Base-by-base conservation (phyloP, 192 early-diverging fungal species). In the Linnemannia hyalina region DNA sequence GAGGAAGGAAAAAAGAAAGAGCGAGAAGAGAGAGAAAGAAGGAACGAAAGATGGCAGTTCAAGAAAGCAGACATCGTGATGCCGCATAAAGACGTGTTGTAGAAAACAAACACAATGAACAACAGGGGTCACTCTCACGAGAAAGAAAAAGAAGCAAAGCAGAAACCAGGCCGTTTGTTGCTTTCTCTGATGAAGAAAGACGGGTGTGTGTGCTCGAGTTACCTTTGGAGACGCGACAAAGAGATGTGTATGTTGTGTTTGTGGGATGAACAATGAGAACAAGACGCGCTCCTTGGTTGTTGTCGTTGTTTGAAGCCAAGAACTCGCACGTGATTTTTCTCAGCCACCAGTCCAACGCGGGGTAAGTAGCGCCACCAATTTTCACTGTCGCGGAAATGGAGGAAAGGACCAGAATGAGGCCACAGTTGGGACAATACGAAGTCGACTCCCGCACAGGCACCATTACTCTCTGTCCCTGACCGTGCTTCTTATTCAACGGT, bases 151-250 rank as follows among this genome's bases (percentile, higher is more conserved):
- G 9, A 65, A 65, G 60, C 60, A 65, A 65, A 65, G 60, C 60
- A 32, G 60, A 65, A 26, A 32, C n/a, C 29, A 65, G 60, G 13
- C n/a, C n/a, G 9, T 60, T n/a, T 26, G 23, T n/a, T 8, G 1
- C 26, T 26, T 60, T n/a, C 60, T 15, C 22, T 23, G 60, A 32
- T 32, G 8, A 65, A 65, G 60, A 65, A 32, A n/a, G 2, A 29
- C 22, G 22, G 60, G 26, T 65, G 60, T 65, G 60, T 65, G 60
- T 65, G 60, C 60, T 32, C 60, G 26, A 65, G 29, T 65, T 65
- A 65, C 60, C 60, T 65, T 32, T 65, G 60, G 26, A 65, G 60
- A 32, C 29, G 60, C 60, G 60, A 35, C 60, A 60, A 60, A 60
- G 57, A 60, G 57, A 52, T 18, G 6, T n/a, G 55, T 65, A 26